phyloP scores from a whole-genome alignment of 768 basidiomycete genomes.

The Collybia mongolica region DNA sequence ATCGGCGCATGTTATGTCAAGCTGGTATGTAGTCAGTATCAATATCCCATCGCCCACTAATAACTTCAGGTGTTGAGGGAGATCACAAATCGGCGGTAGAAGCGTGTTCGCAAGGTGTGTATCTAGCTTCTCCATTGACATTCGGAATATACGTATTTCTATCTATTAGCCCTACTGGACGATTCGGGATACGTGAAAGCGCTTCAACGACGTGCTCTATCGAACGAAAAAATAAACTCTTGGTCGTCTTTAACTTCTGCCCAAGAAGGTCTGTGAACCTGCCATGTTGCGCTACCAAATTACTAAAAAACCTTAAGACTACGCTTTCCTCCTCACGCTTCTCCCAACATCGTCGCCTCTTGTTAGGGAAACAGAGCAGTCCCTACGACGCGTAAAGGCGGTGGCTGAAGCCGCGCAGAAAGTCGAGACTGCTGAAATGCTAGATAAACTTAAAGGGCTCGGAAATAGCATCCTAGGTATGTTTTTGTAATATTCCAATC shows the following conservation, averaged over 20 bases:
- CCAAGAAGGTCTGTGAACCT: constrained; percentile 65
- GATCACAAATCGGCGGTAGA: constrained; percentile 79
- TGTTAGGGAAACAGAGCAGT: constrained; percentile 41
- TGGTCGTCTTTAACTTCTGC: constrained; percentile 85
- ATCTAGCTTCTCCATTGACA: background rate
- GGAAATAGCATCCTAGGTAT: constrained; percentile 88
- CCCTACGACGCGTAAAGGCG: constrained; percentile 58
- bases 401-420: constrained; percentile 78
- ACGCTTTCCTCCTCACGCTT: constrained; percentile 65
- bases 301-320: constrained; percentile 51
- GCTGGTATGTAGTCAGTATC: constrained; percentile 47
- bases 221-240: constrained; percentile 75
- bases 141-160: no score
- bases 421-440: constrained; percentile 87
- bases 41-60: constrained; percentile 1
- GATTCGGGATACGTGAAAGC: constrained; percentile 87
- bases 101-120: constrained; percentile 73
- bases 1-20: constrained; percentile 85
- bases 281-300: background rate
- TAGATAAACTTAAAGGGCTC: constrained; percentile 87
- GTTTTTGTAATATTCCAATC: constrained; percentile 12
- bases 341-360: constrained; percentile 57
- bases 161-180: constrained; percentile 62
- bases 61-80: constrained; percentile 39
- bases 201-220: constrained; percentile 82